These are phyloP conservation scores for Sutorius eximius DNA, from an alignment of 1,284 basidiomycete species.

Conservation along the genomic window DNA sequence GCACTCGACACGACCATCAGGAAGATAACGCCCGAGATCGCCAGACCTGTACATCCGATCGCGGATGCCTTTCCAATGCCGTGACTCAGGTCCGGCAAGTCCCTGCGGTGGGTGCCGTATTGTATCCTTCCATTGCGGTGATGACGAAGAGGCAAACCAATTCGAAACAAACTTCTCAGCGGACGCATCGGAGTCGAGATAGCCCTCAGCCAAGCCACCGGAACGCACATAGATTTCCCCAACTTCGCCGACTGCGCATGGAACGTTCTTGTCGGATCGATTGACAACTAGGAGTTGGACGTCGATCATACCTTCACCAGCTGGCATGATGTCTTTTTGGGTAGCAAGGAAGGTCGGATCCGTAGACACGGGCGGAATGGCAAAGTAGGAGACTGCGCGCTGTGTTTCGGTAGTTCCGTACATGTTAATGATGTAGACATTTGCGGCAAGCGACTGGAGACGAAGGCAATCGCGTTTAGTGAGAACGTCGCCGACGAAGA, in stretches of 20 bases:
- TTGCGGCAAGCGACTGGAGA: slow-evolving; percentile 89
- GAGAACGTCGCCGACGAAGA: slow-evolving; percentile 99
- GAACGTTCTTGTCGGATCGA: slow-evolving; percentile 83
- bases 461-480: slow-evolving; percentile 98
- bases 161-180: slow-evolving; percentile 91
- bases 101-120: slow-evolving; percentile 59
- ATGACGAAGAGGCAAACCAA: slow-evolving; percentile 75
- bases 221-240: slow-evolving; percentile 99
- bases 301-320: slow-evolving; percentile 96
- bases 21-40: slow-evolving; percentile 93
- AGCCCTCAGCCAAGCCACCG: slow-evolving; percentile 95
- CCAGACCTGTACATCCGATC: slow-evolving; percentile 99
- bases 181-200: slow-evolving; percentile 83
- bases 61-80: slow-evolving; percentile 94
- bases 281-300: slow-evolving; percentile 98
- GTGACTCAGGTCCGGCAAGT: slow-evolving; percentile 67
- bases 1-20: slow-evolving; percentile 94
- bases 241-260: slow-evolving; percentile 94
- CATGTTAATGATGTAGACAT: slow-evolving; percentile 98
- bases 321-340: slow-evolving; percentile 98
- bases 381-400: slow-evolving; percentile 97
- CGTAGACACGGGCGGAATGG: slow-evolving; percentile 82
- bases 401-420: slow-evolving; percentile 99
- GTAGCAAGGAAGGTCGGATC: slow-evolving; percentile 91
- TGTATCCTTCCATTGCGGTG: slow-evolving; percentile 63